phyloP scores from a whole-genome alignment of 768 basidiomycete species.

The Lepiota venenata region DNA sequence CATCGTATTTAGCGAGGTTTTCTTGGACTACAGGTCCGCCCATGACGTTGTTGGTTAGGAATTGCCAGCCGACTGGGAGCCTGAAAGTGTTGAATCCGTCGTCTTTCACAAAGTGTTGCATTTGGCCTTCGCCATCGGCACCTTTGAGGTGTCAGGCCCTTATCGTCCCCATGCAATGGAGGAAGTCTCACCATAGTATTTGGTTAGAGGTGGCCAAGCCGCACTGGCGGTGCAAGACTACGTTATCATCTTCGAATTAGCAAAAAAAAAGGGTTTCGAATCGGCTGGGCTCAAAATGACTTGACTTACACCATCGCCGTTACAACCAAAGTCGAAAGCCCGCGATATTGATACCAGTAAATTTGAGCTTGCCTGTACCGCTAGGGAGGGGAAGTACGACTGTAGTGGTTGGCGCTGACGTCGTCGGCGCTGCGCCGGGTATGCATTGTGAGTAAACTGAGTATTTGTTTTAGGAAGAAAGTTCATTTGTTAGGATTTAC shows the following conservation, averaged over 20 bases:
- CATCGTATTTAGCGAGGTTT: conserved; percentile 49
- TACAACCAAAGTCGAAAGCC: conserved; percentile 56
- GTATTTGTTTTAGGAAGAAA: no score
- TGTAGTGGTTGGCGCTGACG: conserved; percentile 4
- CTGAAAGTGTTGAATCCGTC: conserved; percentile 58
- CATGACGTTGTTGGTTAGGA: conserved; percentile 33
- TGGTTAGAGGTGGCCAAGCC: conserved; percentile 41
- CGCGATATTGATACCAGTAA: conserved; percentile 49
- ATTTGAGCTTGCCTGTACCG: conserved; percentile 28
- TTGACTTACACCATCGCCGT: conserved; percentile 32
- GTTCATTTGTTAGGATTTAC: neutral
- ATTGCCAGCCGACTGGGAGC: conserved; percentile 61
- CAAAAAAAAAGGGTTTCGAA: no score
- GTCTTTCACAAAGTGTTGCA: conserved; percentile 54
- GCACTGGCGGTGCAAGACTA: conserved; percentile 31
- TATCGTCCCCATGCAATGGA: neutral
- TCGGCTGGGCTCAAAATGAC: neutral
- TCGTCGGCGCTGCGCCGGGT: conserved; percentile 20
- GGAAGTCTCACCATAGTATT: conserved; percentile 33
- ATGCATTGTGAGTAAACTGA: conserved; percentile 34
- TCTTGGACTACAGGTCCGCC: conserved; percentile 37
- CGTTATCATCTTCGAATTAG: neutral
- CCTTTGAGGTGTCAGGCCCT: conserved; percentile 18
- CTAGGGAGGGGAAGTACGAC: conserved; percentile 19
- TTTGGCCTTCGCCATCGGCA: conserved; percentile 49